phyloP scores from a whole-genome alignment of 208 protist species.

The Endotrypanum monterogeii region DNA sequence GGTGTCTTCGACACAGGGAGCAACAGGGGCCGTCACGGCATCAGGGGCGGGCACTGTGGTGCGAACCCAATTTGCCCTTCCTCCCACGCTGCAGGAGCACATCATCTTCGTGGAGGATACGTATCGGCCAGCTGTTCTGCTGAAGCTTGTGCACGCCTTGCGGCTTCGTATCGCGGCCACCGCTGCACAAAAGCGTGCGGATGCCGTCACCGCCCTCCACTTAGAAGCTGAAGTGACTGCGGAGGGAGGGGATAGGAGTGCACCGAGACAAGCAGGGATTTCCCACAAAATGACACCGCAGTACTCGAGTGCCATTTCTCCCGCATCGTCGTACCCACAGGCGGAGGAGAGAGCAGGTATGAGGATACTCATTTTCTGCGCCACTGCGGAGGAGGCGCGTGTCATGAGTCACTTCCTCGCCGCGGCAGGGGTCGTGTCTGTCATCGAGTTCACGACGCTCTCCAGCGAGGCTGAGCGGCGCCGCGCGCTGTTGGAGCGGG shows the following conservation, averaged over 20 bases:
- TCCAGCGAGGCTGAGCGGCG: constrained; percentile 73
- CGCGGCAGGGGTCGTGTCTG: constrained; percentile 57
- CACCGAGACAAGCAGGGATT: constrained; percentile 13
- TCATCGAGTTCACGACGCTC: constrained; percentile 88
- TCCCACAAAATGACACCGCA: background rate
- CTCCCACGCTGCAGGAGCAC: constrained; percentile 83
- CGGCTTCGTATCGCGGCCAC: constrained; percentile 29
- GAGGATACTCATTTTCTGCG: constrained; percentile 83
- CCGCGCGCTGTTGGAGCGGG: constrained; percentile 54
- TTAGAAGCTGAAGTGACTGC: constrained; percentile 13
- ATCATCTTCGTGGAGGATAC: constrained; percentile 81
- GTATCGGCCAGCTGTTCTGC: constrained; percentile 82
- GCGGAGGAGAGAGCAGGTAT: constrained; percentile 61
- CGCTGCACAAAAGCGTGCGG: constrained; percentile 3
- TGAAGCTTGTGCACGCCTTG: constrained; percentile 78
- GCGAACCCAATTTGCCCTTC: constrained; percentile 79
- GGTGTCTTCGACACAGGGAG: background rate
- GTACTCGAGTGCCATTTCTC: constrained; percentile 1
- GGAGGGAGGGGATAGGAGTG: constrained; percentile 20
- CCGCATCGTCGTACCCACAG: constrained; percentile 40
- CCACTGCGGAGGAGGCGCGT: constrained; percentile 86
- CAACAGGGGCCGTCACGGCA: constrained; percentile 1
- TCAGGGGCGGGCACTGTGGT: constrained; percentile 14
- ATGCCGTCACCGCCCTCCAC: background rate
- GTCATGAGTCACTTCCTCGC: constrained; percentile 88